Base-by-base conservation (phyloP, 768 basidiomycete species). In the Coprinopsis cinerea region DNA sequence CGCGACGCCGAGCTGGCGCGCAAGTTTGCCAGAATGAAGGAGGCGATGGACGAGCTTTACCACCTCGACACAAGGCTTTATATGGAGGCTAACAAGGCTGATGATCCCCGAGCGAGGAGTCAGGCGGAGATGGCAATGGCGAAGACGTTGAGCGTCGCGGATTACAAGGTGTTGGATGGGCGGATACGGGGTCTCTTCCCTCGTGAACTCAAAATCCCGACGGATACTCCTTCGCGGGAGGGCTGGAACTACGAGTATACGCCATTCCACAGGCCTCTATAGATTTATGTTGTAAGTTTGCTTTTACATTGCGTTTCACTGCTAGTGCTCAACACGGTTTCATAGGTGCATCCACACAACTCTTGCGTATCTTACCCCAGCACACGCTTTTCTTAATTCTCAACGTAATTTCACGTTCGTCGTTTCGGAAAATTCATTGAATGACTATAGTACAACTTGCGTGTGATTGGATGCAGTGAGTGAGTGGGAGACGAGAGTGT, bases 201-300 rank as follows among this genome's bases (percentile, higher is more conserved):
- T 52, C 78, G 94, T 53, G 93, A 97, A 64, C 62, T 91, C 61
- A 81, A 83, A 55, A 75, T 89, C 41, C 93, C 94, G 37, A 81
- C 87, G 3, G 93, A 95, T 61, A 93, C 88, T 5, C 87, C 91
- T 2, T 76, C 86, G 22, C 79, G 77, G 48, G 73, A 75, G 36
- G 90, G 91, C 2, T 95, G 92, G 92, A 81, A 83, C 47, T 86
- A 93, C 60, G 81, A 85, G n/a, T 94, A 85, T 81, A 88, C 76
- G 48, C 76, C 86, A 41, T 80, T 82, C 60, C 67, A 74, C 51
- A 72, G 77, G 32, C 78, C 79, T 24, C 51, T 78, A 51, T 47
- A 37, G 36, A 22, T 18, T 32, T 40, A n/a, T n/a, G n/a, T 24
- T 23, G 20, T 45, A 47, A 47, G 46, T 13, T n/a, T n/a, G n/a